A percentile compares a stretch with the other conserved stretches of the same genome.
phyloP scores from a whole-genome alignment of 2,329 filamentous ascomycete genomes.

The Aspergillus chevalieri region DNA sequence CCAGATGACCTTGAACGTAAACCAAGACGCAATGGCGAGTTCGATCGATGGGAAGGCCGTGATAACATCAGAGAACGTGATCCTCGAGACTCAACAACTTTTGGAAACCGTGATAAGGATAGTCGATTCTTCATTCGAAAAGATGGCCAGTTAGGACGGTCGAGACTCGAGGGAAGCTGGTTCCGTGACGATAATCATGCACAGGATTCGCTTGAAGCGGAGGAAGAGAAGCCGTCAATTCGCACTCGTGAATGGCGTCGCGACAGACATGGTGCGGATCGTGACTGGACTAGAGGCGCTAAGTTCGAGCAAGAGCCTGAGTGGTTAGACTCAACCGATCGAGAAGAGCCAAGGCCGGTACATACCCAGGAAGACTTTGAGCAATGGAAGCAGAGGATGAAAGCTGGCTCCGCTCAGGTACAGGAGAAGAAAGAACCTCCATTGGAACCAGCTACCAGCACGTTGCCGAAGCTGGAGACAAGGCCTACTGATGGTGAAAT shows the following conservation, averaged over 20 bases:
- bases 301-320: conserved; percentile 75
- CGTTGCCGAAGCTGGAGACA: conserved; percentile 33
- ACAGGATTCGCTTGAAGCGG: conserved; percentile 31
- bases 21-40: conserved; percentile 37
- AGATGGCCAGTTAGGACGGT: conserved; percentile 57
- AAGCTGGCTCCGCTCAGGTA: conserved; percentile 49
- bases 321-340: conserved; percentile 71
- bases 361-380: conserved; percentile 89
- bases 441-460: conserved; percentile 13
- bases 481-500: conserved; percentile 45
- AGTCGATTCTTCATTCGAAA: conserved; percentile 50
- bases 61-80: conserved; percentile 49
- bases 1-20: conserved; percentile 38
- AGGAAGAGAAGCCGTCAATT: conserved; percentile 41
- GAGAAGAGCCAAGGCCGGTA: conserved; percentile 61
- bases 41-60: conserved; percentile 38
- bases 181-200: conserved; percentile 52
- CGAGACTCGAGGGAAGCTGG: conserved; percentile 68
- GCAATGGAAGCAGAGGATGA: conserved; percentile 91
- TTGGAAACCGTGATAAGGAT: conserved; percentile 50
- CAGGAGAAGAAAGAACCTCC: conserved; percentile 36
- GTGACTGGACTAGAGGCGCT: conserved; percentile 49
- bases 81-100: conserved; percentile 46
- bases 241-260: conserved; percentile 62
- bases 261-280: conserved; percentile 41